Evolutionary conservation across 495 filamentous ascomycete genomes (phyloP).

Genomic region (Chaetomium fimeti): DNA sequence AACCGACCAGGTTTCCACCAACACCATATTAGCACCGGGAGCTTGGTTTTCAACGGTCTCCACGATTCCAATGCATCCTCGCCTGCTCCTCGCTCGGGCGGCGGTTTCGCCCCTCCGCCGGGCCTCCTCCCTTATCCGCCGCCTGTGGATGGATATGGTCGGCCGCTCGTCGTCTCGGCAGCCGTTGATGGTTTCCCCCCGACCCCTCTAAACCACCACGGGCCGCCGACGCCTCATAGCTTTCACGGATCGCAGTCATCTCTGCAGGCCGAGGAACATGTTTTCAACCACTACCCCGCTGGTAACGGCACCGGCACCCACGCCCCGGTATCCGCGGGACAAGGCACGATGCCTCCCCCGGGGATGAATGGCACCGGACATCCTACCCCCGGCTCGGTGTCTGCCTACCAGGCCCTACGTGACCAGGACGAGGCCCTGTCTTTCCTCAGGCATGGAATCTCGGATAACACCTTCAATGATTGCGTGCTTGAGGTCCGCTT

Average conservation of each 20-base stretch:
- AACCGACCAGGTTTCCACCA: slow-evolving; percentile 32
- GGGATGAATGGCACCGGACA: slow-evolving; percentile 18
- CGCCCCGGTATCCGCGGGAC: slow-evolving; percentile 7
- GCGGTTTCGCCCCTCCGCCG: slow-evolving; percentile 37
- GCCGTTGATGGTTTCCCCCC: slow-evolving; percentile 42
- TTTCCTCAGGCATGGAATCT: slow-evolving; percentile 42
- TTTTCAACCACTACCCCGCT: slow-evolving; percentile 31
- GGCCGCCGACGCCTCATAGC: slow-evolving; percentile 52
- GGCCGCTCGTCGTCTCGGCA: slow-evolving; percentile 36
- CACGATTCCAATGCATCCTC: slow-evolving; percentile 51
- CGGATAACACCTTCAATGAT: slow-evolving; percentile 46
- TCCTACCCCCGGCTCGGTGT: not conserved
- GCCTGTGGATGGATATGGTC: slow-evolving; percentile 39
- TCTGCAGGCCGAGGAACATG: slow-evolving; percentile 37
- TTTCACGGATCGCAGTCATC: slow-evolving; percentile 56
- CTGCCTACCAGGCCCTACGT: slow-evolving; percentile 18
- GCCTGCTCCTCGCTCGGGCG: slow-evolving; percentile 43
- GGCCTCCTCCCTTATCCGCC: slow-evolving; percentile 35
- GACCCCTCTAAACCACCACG: slow-evolving; percentile 40
- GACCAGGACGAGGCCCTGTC: slow-evolving; percentile 41
- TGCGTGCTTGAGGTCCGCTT: slow-evolving; percentile 50
- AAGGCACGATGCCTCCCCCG: slow-evolving; percentile 12
- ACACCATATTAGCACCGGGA: slow-evolving; percentile 45
- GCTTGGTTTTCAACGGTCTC: slow-evolving; percentile 46
- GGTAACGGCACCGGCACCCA: slow-evolving; percentile 26